A percentile compares a stretch with the other conserved stretches of the same genome.
phyloP scores from a whole-genome alignment of 345 rosid species.

The Eucalyptus shirleyi region DNA sequence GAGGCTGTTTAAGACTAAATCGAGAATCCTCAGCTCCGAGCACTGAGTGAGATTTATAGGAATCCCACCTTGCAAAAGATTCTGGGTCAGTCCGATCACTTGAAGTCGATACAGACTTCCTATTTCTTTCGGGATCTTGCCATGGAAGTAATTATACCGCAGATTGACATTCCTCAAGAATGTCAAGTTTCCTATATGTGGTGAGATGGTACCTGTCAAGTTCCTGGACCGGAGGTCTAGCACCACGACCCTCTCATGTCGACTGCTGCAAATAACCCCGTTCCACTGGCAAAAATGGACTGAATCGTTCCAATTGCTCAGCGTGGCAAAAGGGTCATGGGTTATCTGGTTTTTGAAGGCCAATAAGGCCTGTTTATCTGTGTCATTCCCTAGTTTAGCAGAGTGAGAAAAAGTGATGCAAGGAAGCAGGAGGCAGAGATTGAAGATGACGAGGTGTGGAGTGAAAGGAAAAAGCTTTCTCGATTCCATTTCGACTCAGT shows the following conservation, averaged over 20 bases:
- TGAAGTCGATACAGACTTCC: conserved; percentile 2
- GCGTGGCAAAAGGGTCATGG: neutral
- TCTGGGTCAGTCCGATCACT: neutral
- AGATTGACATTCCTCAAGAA: conserved; percentile 1
- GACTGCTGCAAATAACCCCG: conserved; percentile 5
- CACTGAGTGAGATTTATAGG: conserved; percentile 7
- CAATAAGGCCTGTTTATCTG: conserved; percentile 5
- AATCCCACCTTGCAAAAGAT: conserved; percentile 10
- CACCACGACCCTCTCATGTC: conserved; percentile 1
- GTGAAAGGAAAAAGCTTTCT: neutral
- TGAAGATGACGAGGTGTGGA: neutral
- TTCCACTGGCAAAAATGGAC: conserved; percentile 2
- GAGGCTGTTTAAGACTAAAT: conserved; percentile 2
- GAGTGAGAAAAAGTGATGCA: neutral
- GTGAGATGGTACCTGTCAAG: conserved; percentile 8
- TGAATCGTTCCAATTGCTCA: conserved; percentile 10
- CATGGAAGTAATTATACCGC: conserved; percentile 2
- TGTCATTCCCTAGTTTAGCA: conserved; percentile 1
- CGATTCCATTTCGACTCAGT: neutral
- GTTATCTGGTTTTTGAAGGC: neutral
- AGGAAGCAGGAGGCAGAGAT: neutral
- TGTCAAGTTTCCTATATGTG: conserved; percentile 11
- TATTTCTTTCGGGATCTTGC: conserved; percentile 2
- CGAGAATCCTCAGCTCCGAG: neutral
- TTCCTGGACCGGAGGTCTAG: neutral